Conservation (phyloP, 208 protist genomes). For the Wallacemonas sp. region DNA sequence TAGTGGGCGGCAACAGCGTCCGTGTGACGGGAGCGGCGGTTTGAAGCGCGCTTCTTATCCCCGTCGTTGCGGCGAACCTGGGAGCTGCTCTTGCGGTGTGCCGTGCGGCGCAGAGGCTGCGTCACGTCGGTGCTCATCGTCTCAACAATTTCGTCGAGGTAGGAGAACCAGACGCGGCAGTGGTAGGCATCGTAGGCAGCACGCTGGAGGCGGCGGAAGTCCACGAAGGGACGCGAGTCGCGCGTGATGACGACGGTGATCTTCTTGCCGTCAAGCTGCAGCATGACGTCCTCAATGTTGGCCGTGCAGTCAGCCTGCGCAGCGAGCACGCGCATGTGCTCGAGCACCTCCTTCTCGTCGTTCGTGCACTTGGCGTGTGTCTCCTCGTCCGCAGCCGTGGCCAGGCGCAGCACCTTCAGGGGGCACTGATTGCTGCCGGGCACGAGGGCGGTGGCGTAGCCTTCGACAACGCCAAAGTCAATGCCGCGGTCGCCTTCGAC, state of each 20-base stretch:
- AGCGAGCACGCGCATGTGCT: slow-evolving; percentile 48
- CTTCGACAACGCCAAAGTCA: slow-evolving; percentile 63
- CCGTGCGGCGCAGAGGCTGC: slow-evolving; percentile 26
- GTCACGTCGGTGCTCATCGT: slow-evolving; percentile 59
- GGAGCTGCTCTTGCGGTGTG: slow-evolving; percentile 7
- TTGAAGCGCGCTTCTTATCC: slow-evolving; percentile 3
- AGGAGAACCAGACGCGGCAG: slow-evolving; percentile 83
- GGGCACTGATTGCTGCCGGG: slow-evolving; percentile 1
- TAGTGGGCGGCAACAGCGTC: not conserved
- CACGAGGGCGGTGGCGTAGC: slow-evolving; percentile 16
- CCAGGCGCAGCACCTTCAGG: slow-evolving; percentile 30
- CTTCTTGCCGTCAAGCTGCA: slow-evolving; percentile 79
- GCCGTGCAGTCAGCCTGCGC: slow-evolving; percentile 44
- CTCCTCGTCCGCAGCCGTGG: slow-evolving; percentile 41
- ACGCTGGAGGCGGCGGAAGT: slow-evolving; percentile 81
- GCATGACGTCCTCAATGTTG: slow-evolving; percentile 66
- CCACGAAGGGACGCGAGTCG: slow-evolving; percentile 48
- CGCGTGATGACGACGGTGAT: slow-evolving; percentile 76
- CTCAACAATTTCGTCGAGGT: slow-evolving; percentile 76
- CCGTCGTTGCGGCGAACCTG: slow-evolving; percentile 1
- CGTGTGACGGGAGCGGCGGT: not conserved
- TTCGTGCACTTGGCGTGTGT: slow-evolving; percentile 29
- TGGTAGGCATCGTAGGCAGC: slow-evolving; percentile 70
- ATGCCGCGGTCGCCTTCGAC: slow-evolving; percentile 79
- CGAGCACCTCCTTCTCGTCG: slow-evolving; percentile 56